phyloP scores from a whole-genome alignment of 305 asterid genomes.

The Rubia balearica region DNA sequence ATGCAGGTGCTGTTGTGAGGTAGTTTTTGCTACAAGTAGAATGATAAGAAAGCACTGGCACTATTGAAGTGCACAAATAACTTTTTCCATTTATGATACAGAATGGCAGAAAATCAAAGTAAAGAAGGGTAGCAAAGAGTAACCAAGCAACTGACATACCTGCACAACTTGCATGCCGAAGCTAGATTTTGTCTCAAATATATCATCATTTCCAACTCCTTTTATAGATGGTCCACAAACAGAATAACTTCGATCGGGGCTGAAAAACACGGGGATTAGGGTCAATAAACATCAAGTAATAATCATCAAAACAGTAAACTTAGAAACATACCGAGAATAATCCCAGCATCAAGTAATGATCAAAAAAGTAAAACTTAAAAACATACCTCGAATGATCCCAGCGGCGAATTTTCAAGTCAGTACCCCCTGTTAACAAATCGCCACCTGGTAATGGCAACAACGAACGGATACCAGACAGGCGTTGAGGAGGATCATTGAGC shows the following conservation, averaged over 20 bases:
- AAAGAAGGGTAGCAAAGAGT: neutral
- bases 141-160: conserved; percentile 38
- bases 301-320: conserved; percentile 1
- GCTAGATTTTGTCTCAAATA: conserved; percentile 86
- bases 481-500: conserved; percentile 68
- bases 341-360: conserved; percentile 17
- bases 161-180: conserved; percentile 96
- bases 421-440: conserved; percentile 91
- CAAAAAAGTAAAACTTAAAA: neutral
- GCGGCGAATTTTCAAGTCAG: conserved; percentile 92
- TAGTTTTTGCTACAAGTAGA: neutral
- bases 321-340: conserved; percentile 49
- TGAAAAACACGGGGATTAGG: conserved; percentile 30
- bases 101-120: neutral
- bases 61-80: neutral
- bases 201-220: conserved; percentile 76
- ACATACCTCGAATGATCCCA: conserved; percentile 85
- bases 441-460: conserved; percentile 98
- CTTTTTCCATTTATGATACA: neutral
- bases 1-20: neutral
- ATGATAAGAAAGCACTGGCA: neutral
- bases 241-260: conserved; percentile 88
- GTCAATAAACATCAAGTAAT: conserved; percentile 9
- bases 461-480: conserved; percentile 89
- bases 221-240: conserved; percentile 90